A percentile compares a stretch with the other conserved stretches of the same genome.
Conservation (phyloP, 1,139 yeast species). For the Wickerhamomyces sp. region DNA sequence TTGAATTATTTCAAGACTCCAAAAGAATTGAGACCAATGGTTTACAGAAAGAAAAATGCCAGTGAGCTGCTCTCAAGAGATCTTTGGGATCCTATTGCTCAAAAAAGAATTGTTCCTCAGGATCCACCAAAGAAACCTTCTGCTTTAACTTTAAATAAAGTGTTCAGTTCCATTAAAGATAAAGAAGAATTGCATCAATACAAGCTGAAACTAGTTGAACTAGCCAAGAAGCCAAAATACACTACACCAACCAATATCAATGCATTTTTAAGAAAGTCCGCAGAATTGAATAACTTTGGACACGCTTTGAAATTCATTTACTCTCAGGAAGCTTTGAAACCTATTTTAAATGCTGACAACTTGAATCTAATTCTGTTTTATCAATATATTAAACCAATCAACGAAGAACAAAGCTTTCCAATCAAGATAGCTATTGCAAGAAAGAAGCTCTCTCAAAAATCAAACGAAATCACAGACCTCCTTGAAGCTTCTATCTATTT, state of each 20-base stretch:
- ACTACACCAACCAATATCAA: slow-evolving; percentile 27
- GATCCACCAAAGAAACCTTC: slow-evolving; percentile 33
- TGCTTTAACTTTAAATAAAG: slow-evolving; percentile 27
- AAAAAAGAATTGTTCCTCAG: slow-evolving; percentile 35
- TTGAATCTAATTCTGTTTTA: slow-evolving; percentile 17
- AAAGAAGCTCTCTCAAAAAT: slow-evolving; percentile 5
- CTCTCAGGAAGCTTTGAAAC: slow-evolving; percentile 11
- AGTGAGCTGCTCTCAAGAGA: slow-evolving; percentile 53
- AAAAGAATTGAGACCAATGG: slow-evolving; percentile 33
- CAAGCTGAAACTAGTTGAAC: slow-evolving; percentile 26
- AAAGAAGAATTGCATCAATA: slow-evolving; percentile 31
- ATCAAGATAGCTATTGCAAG: slow-evolving; percentile 13
- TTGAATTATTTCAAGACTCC: slow-evolving; percentile 27
- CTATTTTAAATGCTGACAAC: slow-evolving; percentile 9
- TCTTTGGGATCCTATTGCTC: slow-evolving; percentile 39
- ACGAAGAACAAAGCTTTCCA: slow-evolving; percentile 8
- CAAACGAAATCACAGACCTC: slow-evolving; percentile 13
- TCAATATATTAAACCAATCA: slow-evolving; percentile 19
- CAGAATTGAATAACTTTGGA: slow-evolving; percentile 21
- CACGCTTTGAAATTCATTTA: slow-evolving; percentile 22
- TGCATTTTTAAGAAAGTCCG: slow-evolving; percentile 27
- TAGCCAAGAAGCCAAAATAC: slow-evolving; percentile 23
- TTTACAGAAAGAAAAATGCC: slow-evolving; percentile 42
- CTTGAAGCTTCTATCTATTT: slow-evolving; percentile 15
- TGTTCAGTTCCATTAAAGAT: slow-evolving; percentile 28